phyloP scores from a whole-genome alignment of 345 rosid genomes.

The Aquilaria yunnanensis region DNA sequence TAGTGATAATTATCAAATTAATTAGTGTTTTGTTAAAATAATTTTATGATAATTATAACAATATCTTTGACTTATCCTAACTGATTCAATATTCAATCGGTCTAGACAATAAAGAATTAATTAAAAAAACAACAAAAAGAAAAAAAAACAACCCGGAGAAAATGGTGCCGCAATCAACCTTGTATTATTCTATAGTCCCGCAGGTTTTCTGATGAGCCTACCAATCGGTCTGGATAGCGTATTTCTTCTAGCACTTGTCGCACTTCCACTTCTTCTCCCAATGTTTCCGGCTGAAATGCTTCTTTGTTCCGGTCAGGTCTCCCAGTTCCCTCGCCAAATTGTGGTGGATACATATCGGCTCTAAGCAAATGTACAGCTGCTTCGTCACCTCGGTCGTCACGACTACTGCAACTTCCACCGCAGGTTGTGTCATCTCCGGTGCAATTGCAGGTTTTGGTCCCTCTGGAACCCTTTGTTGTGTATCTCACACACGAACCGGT shows the following conservation, averaged over 20 bases:
- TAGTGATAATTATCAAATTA: no score
- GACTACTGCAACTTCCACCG: slow-evolving; percentile 72
- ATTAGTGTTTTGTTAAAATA: no score
- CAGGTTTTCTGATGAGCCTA: slow-evolving; percentile 95
- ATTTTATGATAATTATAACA: no score
- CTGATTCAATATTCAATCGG: no score
- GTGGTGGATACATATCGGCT: slow-evolving; percentile 61
- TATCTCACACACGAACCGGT: slow-evolving; percentile 71
- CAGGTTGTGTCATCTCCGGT: slow-evolving; percentile 69
- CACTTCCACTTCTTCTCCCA: slow-evolving; percentile 99
- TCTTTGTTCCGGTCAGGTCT: slow-evolving; percentile 69
- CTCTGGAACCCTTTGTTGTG: slow-evolving; percentile 80
- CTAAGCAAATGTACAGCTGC: slow-evolving; percentile 66
- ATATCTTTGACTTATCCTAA: no score
- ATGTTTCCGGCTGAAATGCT: slow-evolving; percentile 75
- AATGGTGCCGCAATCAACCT: slow-evolving; percentile 92
- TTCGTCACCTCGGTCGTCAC: slow-evolving; percentile 43
- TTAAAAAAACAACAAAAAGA: no score
- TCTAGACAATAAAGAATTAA: no score
- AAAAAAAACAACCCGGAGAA: slow-evolving; percentile 58
- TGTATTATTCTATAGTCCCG: slow-evolving; percentile 81
- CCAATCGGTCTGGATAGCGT: slow-evolving; percentile 92
- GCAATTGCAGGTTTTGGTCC: slow-evolving; percentile 73
- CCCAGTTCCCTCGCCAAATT: slow-evolving; percentile 63
- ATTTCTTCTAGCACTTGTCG: slow-evolving; percentile 89